These are phyloP conservation scores for Penicillium cinerascens DNA, from an alignment of 495 filamentous ascomycete genomes.

Conservation along the genomic window DNA sequence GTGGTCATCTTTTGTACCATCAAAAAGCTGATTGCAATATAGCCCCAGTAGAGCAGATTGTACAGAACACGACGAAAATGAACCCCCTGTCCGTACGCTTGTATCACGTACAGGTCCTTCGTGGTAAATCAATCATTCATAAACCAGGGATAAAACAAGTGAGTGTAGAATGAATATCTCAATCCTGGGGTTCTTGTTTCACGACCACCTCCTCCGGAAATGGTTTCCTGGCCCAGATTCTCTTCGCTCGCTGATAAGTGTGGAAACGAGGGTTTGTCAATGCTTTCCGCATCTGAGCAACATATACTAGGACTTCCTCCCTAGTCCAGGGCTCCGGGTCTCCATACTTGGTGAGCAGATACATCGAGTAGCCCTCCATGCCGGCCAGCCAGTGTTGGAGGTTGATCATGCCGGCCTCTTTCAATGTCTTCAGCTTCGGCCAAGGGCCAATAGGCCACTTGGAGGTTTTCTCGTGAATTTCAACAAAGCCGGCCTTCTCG, in stretches of 20 bases:
- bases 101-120: too few species aligned
- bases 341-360: slow-evolving; percentile 2
- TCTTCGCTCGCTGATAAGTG: slow-evolving; percentile 7
- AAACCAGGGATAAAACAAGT: too few species aligned
- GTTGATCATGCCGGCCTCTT: slow-evolving; percentile 11
- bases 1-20: too few species aligned
- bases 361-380: slow-evolving; percentile 18
- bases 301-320: slow-evolving; percentile 6
- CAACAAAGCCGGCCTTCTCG: slow-evolving; percentile 27
- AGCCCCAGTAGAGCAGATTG: too few species aligned
- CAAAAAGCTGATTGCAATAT: too few species aligned
- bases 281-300: slow-evolving; percentile 7
- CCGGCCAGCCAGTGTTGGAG: slow-evolving; percentile 6
- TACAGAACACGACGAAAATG: too few species aligned
- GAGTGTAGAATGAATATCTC: too few species aligned
- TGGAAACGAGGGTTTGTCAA: slow-evolving; percentile 9
- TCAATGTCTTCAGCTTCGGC: slow-evolving; percentile 12
- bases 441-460: slow-evolving; percentile 10
- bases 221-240: slow-evolving; percentile 1
- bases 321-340: slow-evolving; percentile 2
- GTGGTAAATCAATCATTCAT: too few species aligned
- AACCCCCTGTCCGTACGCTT: too few species aligned
- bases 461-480: slow-evolving; percentile 2
- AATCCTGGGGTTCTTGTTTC: too few species aligned
- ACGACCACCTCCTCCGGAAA: neutral